These are phyloP conservation scores for Paecilomyces niveus DNA, from an alignment of 2,329 filamentous ascomycete species.

Conservation along the genomic window DNA sequence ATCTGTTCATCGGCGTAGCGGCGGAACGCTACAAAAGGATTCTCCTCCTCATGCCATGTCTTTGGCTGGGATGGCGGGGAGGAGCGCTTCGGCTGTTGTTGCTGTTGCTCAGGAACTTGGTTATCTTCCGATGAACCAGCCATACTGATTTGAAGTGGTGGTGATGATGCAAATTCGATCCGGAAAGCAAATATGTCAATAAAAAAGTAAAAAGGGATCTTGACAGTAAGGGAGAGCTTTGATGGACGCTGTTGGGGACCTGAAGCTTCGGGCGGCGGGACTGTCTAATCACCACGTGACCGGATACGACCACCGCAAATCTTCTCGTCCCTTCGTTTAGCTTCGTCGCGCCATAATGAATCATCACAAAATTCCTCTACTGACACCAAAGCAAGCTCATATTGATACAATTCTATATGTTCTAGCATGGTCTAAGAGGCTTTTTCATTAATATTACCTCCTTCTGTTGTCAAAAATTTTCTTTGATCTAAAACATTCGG, in stretches of 20 bases:
- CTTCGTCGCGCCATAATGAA: neutral
- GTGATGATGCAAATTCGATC: neutral
- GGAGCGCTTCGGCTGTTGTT: constrained; percentile 4
- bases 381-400: too few species aligned
- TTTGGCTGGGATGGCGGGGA: constrained; percentile 8
- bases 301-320: constrained; percentile 10
- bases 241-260: constrained; percentile 25
- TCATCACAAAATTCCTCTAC: too few species aligned
- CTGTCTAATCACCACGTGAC: constrained; percentile 22
- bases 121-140: constrained; percentile 2
- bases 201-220: constrained; percentile 4
- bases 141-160: neutral
- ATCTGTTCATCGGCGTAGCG: constrained; percentile 54
- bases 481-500: neutral
- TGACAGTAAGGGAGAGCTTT: neutral
- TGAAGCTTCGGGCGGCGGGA: constrained; percentile 10
- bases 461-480: neutral
- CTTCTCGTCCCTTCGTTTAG: constrained; percentile 1
- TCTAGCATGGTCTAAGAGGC: neutral
- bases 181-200: constrained; percentile 6
- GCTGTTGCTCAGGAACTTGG: constrained; percentile 2
- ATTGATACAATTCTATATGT: neutral
- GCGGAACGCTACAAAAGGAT: constrained; percentile 55
- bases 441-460: neutral
- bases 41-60: constrained; percentile 31